Percentiles rank a stretch among this genome's conserved stretches.
Conservation (phyloP, 2,329 filamentous ascomycete genomes). For the Alternaria sp. region DNA sequence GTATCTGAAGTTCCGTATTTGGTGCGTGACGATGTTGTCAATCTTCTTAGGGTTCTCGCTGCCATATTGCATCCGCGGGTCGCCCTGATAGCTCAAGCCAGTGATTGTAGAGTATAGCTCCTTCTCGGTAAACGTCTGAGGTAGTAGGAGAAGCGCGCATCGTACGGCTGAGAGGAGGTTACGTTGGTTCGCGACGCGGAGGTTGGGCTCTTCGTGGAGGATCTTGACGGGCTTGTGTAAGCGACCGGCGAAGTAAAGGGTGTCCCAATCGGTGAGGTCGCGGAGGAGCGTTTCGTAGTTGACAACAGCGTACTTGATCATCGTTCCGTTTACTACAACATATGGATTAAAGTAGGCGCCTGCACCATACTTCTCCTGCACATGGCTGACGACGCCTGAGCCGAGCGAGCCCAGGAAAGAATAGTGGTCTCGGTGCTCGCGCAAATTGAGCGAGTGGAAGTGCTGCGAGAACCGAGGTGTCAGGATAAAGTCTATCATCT, state of each 20-base stretch:
- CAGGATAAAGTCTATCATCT: slow-evolving; percentile 99
- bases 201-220: slow-evolving; percentile 87
- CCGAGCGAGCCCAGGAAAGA: slow-evolving; percentile 83
- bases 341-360: slow-evolving; percentile 98
- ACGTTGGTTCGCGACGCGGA: slow-evolving; percentile 93
- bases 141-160: slow-evolving; percentile 85
- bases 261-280: slow-evolving; percentile 91
- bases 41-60: slow-evolving; percentile 94
- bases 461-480: slow-evolving; percentile 94
- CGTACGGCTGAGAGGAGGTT: slow-evolving; percentile 92
- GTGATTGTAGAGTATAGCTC: slow-evolving; percentile 91
- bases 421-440: slow-evolving; percentile 90
- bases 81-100: slow-evolving; percentile 90
- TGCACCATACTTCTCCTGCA: slow-evolving; percentile 88
- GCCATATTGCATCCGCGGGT: slow-evolving; percentile 91
- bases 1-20: slow-evolving; percentile 88
- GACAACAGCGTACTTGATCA: slow-evolving; percentile 98
- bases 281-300: slow-evolving; percentile 87
- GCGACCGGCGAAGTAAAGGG: slow-evolving; percentile 92
- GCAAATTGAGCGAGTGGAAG: slow-evolving; percentile 93
- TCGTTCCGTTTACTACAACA: slow-evolving; percentile 88
- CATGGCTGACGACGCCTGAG: slow-evolving; percentile 80
- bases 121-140: slow-evolving; percentile 81
- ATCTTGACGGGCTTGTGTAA: slow-evolving; percentile 99
- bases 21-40: slow-evolving; percentile 89